Base-by-base conservation (phyloP, 768 basidiomycete genomes). In the Leccinum aurantiacum region DNA sequence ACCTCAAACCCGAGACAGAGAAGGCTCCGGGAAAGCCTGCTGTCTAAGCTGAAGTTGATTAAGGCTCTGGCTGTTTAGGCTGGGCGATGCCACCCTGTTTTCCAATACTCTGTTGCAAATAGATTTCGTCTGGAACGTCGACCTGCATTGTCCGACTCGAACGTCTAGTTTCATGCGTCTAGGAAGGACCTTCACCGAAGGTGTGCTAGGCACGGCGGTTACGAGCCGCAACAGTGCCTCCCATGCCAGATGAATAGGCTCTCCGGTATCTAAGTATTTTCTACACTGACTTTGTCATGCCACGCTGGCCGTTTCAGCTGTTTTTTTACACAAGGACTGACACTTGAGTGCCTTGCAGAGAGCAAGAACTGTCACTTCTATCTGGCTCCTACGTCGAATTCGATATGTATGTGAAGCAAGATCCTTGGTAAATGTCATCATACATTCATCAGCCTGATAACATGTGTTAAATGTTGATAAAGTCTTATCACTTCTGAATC, bases 1-100 rank as follows among this genome's bases (percentile, higher is more conserved):
- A 38, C 35, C 60, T 76, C 38, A 69, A 67, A 56, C 65, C 75
- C 9, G 66, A 69, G 46, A 41, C 63, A 46, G 66, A 51, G 54
- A 72, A 74, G 57, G 46, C 62, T 2, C 57, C 58, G 14, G 59
- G 59, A 54, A 70, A 63, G 50, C 41, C 66, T 1, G 59, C 66
- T n/a, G 65, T 65, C 53, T 69, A 14, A 59, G 24, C 5, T 44
- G 2, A 44, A 41, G 38, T 3, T 19, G 14, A 22, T 17, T n/a
- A 17, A 7, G 3, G 15, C 41, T 8, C 9, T 22, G 22, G 35
- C 53, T 46, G 19, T 37, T 38, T 24, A 33, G 25, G 25, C 49
- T 29, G 25, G 49, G 47, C 9, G 27, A 22, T 29, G 10, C 6
- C 9, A 41, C 17, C 27, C 19, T 38, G 22, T 62, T 22, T 31